Percentiles rank a stretch among this genome's conserved stretches.
These are phyloP conservation scores for Chamaecyparis obtusa DNA, from an alignment of 75 land plant species.

Conservation along the genomic window DNA sequence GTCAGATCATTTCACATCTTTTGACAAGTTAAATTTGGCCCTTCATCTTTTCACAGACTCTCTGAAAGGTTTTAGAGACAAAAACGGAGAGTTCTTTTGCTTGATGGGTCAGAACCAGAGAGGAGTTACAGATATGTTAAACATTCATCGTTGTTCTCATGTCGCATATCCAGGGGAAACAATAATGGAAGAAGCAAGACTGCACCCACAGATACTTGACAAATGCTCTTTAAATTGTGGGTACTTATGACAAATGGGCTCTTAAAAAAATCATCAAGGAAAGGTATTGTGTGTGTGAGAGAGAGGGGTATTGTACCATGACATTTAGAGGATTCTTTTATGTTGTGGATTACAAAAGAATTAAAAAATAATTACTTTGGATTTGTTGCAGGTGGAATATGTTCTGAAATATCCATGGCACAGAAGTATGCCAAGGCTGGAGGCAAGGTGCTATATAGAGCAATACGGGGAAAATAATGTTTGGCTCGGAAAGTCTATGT, in stretches of 20 bases:
- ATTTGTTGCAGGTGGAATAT: slow-evolving; percentile 18
- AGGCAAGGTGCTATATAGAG: slow-evolving; percentile 29
- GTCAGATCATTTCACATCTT: neutral
- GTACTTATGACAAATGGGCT: slow-evolving; percentile 27
- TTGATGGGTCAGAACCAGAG: slow-evolving; percentile 26
- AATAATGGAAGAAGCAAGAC: slow-evolving; percentile 23
- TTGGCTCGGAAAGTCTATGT: slow-evolving; percentile 39
- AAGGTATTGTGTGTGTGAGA: no score
- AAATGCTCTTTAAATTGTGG: slow-evolving; percentile 9
- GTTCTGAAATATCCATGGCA: slow-evolving; percentile 26
- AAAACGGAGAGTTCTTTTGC: slow-evolving; percentile 26
- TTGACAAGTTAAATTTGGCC: neutral
- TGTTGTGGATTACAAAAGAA: neutral
- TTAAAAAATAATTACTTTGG: no score
- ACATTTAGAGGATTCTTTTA: neutral
- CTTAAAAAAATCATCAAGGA: slow-evolving; percentile 17
- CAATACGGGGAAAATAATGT: slow-evolving; percentile 38
- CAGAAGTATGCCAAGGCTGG: slow-evolving; percentile 24
- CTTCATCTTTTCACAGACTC: slow-evolving; percentile 10
- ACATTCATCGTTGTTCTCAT: slow-evolving; percentile 23
- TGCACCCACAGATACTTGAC: slow-evolving; percentile 12
- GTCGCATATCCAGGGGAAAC: slow-evolving; percentile 27
- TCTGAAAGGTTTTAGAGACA: slow-evolving; percentile 16
- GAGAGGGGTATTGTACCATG: slow-evolving; percentile 17
- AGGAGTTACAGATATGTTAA: slow-evolving; percentile 31